Conservation (phyloP, 139 green algal genomes). For the Chlamydomonas applanata region DNA sequence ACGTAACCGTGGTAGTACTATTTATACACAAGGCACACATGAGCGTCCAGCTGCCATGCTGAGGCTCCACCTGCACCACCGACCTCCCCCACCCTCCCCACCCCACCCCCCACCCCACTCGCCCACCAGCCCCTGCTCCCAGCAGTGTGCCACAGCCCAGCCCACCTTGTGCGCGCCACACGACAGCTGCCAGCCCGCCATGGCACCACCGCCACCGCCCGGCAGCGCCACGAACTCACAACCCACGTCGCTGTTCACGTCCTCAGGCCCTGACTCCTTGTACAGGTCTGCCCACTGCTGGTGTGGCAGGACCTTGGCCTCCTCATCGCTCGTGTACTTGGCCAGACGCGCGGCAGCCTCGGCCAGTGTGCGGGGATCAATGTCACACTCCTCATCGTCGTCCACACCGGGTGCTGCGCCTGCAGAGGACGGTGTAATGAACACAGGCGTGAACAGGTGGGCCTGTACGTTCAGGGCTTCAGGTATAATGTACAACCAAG, state of each 20-base stretch:
- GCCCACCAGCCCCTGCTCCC: too few species aligned
- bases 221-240: constrained; percentile 23
- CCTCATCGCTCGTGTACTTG: constrained; percentile 50
- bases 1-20: too few species aligned
- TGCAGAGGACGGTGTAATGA: too few species aligned
- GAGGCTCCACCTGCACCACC: too few species aligned
- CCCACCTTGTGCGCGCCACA: constrained; percentile 21
- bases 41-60: too few species aligned
- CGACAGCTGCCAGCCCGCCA: constrained; percentile 27
- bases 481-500: too few species aligned
- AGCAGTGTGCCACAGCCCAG: too few species aligned
- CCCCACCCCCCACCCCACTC: constrained; percentile 22
- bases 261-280: constrained; percentile 57
- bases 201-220: neutral
- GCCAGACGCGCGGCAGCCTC: constrained; percentile 59
- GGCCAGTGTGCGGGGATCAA: constrained; percentile 62
- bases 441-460: too few species aligned
- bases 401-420: neutral
- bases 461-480: too few species aligned
- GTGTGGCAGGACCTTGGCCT: constrained; percentile 31
- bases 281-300: constrained; percentile 67
- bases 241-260: constrained; percentile 36
- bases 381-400: constrained; percentile 46
- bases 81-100: too few species aligned
- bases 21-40: too few species aligned